Evolutionary conservation across 177 flowering plant genomes (phyloP).

Genomic region (Vitis hybrid): DNA sequence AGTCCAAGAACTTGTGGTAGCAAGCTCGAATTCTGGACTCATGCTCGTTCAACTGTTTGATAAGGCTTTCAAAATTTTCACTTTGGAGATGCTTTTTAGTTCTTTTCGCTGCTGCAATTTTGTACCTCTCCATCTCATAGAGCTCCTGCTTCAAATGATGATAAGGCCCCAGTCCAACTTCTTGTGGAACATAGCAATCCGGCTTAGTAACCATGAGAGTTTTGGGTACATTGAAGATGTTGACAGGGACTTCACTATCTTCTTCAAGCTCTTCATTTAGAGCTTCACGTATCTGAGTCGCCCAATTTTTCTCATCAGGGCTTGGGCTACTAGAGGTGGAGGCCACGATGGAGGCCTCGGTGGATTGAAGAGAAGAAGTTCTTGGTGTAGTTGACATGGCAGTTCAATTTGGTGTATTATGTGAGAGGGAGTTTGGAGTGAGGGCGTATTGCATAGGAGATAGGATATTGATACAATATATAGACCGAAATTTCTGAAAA

Average conservation of each 20-base stretch:
- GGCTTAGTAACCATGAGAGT: conserved; percentile 19
- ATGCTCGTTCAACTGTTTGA: conserved; percentile 15
- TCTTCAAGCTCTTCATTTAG: conserved; percentile 32
- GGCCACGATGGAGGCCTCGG: neutral
- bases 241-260: conserved; percentile 15
- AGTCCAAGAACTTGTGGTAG: conserved; percentile 41
- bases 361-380: conserved; percentile 2
- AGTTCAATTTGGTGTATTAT: too few species aligned
- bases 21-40: conserved; percentile 37
- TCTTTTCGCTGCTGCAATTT: conserved; percentile 34
- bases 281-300: conserved; percentile 24
- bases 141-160: conserved; percentile 39
- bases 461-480: too few species aligned
- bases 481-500: too few species aligned
- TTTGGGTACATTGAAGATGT: conserved; percentile 46
- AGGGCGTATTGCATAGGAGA: too few species aligned
- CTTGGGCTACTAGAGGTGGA: conserved; percentile 1
- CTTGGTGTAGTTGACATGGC: too few species aligned
- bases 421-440: too few species aligned
- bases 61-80: conserved; percentile 17
- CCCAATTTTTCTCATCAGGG: conserved; percentile 41
- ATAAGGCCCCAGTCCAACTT: conserved; percentile 47
- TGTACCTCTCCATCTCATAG: conserved; percentile 42
- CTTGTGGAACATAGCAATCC: conserved; percentile 36
- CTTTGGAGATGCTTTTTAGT: conserved; percentile 18